Evolutionary conservation across 805 yeast genomes (phyloP), one percentile per base, ranked within the genome.

Genomic region (Candida pini): DNA sequence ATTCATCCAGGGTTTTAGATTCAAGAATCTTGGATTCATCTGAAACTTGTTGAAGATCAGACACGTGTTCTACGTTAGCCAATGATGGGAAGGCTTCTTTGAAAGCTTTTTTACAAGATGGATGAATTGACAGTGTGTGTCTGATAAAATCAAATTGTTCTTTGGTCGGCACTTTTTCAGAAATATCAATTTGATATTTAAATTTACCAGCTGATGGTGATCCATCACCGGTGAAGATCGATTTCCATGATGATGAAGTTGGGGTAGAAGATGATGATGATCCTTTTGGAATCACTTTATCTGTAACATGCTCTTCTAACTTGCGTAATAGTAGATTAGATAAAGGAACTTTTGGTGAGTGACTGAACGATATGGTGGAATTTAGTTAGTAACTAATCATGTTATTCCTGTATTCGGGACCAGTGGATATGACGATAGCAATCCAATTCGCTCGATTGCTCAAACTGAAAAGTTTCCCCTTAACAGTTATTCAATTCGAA

Each of bases 91-190:
- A 59, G 2, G 64, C 62, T 6, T 30, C 28, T 20, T 41, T 44
- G 34, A 57, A 54, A 4, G 62, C 51, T 5, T 36, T 34, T 31
- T 49, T 51, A 35, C 60, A 55, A 21, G 38, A 22, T 13, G 62
- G 62, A 33, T 56, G 45, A 12, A 44, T 47, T 7, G 51, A 43
- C 6, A 58, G 26, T 2, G 58, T 43, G 1, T 40, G 30, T 26
- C 50, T 50, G 28, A 60, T 55, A 39, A 47, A 53, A 2, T 43
- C 21, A 27, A 53, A 58, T 30, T 60, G 65, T n/a, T 57, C 62
- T 2, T 33, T 29, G 0, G 65, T 60, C 5, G 63, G 63, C 6
- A 39, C 18, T 4, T 34, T 38, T 6, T 43, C 40, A 1, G 42
- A 23, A 4, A 48, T 38, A 34, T 58, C 60, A 6, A 58, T 30